These are phyloP conservation scores for Zygotorulaspora danielsina DNA, from an alignment of 805 yeast genomes.

Conservation along the genomic window DNA sequence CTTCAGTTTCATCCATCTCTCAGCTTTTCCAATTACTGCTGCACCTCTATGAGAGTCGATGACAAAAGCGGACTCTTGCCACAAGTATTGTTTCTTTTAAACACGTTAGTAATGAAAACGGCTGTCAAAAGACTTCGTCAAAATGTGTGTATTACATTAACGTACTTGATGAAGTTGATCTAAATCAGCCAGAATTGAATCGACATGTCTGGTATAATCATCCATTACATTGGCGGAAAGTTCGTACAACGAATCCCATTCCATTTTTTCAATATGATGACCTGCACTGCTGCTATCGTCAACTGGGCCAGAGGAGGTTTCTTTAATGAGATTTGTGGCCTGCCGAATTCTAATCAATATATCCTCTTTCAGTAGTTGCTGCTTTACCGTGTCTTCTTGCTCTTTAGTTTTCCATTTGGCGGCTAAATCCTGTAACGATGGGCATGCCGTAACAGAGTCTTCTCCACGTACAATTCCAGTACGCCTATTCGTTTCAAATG, in stretches of 20 bases:
- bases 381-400: slow-evolving; percentile 12
- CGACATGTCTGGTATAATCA: slow-evolving; percentile 28
- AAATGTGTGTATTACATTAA: not conserved
- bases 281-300: slow-evolving; percentile 2
- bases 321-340: slow-evolving; percentile 16
- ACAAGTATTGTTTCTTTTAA: slow-evolving; percentile 24
- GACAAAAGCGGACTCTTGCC: slow-evolving; percentile 36
- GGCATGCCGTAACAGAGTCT: too few relatives aligned
- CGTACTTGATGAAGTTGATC: slow-evolving; percentile 26
- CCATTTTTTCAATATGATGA: slow-evolving; percentile 16
- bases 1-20: slow-evolving; percentile 30
- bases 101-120: slow-evolving; percentile 6
- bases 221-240: slow-evolving; percentile 31
- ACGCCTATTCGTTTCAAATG: too few relatives aligned
- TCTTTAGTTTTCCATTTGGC: slow-evolving; percentile 27
- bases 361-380: slow-evolving; percentile 17
- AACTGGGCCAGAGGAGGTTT: slow-evolving; percentile 6
- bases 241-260: slow-evolving; percentile 33
- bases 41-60: slow-evolving; percentile 34
- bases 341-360: slow-evolving; percentile 18
- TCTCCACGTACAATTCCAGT: too few relatives aligned
- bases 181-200: slow-evolving; percentile 20
- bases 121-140: too few relatives aligned
- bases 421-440: slow-evolving; percentile 18
- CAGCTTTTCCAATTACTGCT: slow-evolving; percentile 23